These are phyloP conservation scores for Pythium graminicola DNA, from an alignment of 352 stramenopile species.

Conservation along the genomic window DNA sequence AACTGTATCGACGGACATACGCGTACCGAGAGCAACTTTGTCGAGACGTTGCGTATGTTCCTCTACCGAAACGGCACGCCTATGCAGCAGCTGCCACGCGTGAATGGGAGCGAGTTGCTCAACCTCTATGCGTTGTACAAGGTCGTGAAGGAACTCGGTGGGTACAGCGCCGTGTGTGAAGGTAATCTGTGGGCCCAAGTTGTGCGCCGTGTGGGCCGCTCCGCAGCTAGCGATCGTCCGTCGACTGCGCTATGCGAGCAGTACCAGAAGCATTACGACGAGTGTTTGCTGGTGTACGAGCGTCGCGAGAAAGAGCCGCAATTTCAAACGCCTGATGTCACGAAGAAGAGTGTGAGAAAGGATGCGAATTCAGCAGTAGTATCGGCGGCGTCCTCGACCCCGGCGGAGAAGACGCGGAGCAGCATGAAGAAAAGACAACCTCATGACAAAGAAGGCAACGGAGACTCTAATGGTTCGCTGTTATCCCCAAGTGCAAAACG, in stretches of 20 bases:
- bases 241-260: constrained; percentile 36
- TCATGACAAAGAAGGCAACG: not conserved
- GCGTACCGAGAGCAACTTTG: constrained; percentile 71
- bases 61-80: constrained; percentile 67
- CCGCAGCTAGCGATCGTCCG: constrained; percentile 37
- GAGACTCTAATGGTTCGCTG: constrained; percentile 1
- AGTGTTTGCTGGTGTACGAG: constrained; percentile 48
- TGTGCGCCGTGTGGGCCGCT: constrained; percentile 55
- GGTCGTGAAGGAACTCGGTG: constrained; percentile 43
- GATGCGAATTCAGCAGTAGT: not conserved
- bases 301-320: constrained; percentile 25
- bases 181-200: constrained; percentile 42
- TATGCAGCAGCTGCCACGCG: constrained; percentile 68
- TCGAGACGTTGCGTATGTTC: constrained; percentile 75
- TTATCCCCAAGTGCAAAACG: constrained; percentile 24
- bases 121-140: constrained; percentile 71
- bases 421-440: constrained; percentile 37
- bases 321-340: constrained; percentile 29
- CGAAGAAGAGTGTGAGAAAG: constrained; percentile 18
- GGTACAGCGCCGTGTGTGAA: constrained; percentile 40
- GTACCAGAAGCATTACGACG: constrained; percentile 55
- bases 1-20: constrained; percentile 87
- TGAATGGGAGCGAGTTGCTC: constrained; percentile 57
- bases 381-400: constrained; percentile 29
- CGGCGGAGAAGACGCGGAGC: constrained; percentile 41